Evolutionary conservation across 352 stramenopile genomes (phyloP).

Genomic region (Hyaloperonospora arabidopsidis): DNA sequence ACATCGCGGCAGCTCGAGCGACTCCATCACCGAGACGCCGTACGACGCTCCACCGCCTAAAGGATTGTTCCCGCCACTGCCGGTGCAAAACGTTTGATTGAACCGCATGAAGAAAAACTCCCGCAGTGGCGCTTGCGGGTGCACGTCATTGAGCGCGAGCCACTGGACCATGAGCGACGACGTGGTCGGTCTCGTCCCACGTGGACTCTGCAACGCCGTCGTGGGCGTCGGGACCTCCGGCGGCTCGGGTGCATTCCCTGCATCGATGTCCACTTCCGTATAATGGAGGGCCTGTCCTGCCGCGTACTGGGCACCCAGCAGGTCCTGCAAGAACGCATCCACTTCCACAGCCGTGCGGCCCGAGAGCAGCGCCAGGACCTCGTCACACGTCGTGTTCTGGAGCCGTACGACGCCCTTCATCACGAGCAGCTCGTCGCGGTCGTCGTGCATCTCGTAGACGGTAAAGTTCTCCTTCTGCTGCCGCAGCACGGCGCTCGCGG

Average conservation of each 20-base stretch:
- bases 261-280: conserved; percentile 29
- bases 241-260: conserved; percentile 22
- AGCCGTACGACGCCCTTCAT: conserved; percentile 66
- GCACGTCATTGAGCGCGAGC: conserved; percentile 59
- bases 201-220: conserved; percentile 19
- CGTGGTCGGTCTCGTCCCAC: conserved; percentile 17
- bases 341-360: conserved; percentile 35
- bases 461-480: conserved; percentile 76
- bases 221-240: conserved; percentile 19
- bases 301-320: conserved; percentile 49
- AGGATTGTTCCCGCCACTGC: conserved; percentile 27
- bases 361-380: conserved; percentile 62
- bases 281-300: conserved; percentile 54
- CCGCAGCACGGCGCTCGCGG: conserved; percentile 36
- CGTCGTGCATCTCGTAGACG: conserved; percentile 62
- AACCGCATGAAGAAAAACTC: conserved; percentile 82
- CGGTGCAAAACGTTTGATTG: conserved; percentile 45
- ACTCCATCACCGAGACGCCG: conserved; percentile 62
- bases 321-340: conserved; percentile 44
- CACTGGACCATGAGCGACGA: conserved; percentile 55
- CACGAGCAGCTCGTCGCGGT: conserved; percentile 41
- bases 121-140: conserved; percentile 42
- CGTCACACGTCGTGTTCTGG: conserved; percentile 59
- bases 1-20: conserved; percentile 48
- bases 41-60: conserved; percentile 35